Base-by-base conservation (phyloP, 192 early-diverging fungal species). In the Funneliformis mosseae region DNA sequence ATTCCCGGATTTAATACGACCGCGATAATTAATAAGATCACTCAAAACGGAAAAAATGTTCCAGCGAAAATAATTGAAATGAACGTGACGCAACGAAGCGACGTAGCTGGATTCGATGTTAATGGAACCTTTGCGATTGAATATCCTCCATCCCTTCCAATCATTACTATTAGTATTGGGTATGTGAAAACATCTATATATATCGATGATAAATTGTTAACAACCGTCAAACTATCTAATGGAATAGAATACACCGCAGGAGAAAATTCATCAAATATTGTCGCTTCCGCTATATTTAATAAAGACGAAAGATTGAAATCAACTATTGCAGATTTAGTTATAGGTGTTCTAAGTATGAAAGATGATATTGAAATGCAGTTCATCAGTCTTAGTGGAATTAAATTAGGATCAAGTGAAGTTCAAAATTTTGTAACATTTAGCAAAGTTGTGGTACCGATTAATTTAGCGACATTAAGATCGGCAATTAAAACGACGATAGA, bases 381-480 rank as follows among this genome's bases (percentile, higher is more conserved):
- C 25, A 12, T 64, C 12, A 23, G 63, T 64, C 7, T 64, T 14
- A 64, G 63, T 2, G 27, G 27, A 27, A 3, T 64, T 28, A 64
- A 27, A 25, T 6, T 64, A 14, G 63, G 63, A 5, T 2, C 7
- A 64, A 64, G 63, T 14, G 10, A 64, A 25, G 9, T 10, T 23
- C 9, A 12, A 12, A 64, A 28, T 64, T 64, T 64, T 11, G 63
- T 64, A 11, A 64, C 63, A 64, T 64, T 64, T 64, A 64, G 63
- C 12, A 9, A 64, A 27, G 23, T 64, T 11, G 11, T 64, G 12
- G 63, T 64, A 64, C 63, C 63, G 4, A 64, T 64, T 28, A 11
- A 64, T 28, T 28, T 64, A 10, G 2, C 23, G 9, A 64, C 63
- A 28, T 64, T 64, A 64, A 64, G 25, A 64, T 23, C 63, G 11